Percentiles rank a stretch among this genome's conserved stretches.
These are phyloP conservation scores for Paraleonurus japonicus DNA, from an alignment of 257 asterid species.

Conservation along the genomic window DNA sequence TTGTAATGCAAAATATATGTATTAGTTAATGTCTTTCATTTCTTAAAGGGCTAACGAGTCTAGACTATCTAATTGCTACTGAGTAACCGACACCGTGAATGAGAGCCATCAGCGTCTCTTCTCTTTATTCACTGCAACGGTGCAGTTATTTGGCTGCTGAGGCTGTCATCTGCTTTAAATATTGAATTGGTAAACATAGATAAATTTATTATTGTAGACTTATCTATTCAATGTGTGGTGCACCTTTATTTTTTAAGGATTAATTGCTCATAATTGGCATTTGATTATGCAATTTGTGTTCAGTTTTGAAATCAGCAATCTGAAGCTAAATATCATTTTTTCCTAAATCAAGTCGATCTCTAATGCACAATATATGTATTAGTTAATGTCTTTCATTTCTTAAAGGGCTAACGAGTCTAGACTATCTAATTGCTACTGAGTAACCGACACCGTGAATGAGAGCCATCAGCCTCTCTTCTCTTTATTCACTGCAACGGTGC, in stretches of 20 bases:
- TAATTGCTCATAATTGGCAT: background rate
- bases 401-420: background rate
- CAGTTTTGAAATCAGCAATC: background rate
- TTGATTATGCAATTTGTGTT: background rate
- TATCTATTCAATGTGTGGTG: conserved; percentile 1
- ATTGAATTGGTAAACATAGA: conserved; percentile 11
- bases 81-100: background rate
- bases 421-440: background rate
- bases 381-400: conserved; percentile 6
- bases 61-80: background rate
- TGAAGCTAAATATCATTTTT: conserved; percentile 12
- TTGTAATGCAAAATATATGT: background rate
- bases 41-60: background rate
- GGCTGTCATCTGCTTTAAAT: conserved; percentile 21
- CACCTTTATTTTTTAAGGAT: background rate
- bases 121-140: background rate
- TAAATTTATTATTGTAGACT: background rate
- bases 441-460: background rate
- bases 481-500: background rate
- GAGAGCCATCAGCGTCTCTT: conserved; percentile 21
- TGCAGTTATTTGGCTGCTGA: conserved; percentile 13
- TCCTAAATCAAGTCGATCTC: background rate
- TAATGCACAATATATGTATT: background rate
- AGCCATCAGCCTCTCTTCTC: conserved; percentile 18
- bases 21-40: background rate